Percentiles rank a stretch among this genome's conserved stretches.
These are phyloP conservation scores for Nigrograna mackinnonii DNA, from an alignment of 2,329 filamentous ascomycete species.

Conservation along the genomic window DNA sequence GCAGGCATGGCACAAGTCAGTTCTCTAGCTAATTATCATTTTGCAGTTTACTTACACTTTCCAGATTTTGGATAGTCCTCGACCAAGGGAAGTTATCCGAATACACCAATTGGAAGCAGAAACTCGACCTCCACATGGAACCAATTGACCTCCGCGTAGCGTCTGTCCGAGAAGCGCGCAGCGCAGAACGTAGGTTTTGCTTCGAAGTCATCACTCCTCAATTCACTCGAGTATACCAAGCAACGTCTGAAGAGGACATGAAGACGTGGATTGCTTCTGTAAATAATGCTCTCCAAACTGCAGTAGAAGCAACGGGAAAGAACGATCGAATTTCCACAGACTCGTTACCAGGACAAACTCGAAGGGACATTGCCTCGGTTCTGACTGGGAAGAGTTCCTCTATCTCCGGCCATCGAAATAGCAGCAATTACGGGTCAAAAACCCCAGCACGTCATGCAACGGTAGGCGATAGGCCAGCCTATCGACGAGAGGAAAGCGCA, in stretches of 20 bases:
- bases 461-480: slow-evolving; percentile 82
- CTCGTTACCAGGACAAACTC: slow-evolving; percentile 60
- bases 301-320: slow-evolving; percentile 78
- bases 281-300: slow-evolving; percentile 96
- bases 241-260: slow-evolving; percentile 97
- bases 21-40: slow-evolving; percentile 23
- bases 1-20: slow-evolving; percentile 97
- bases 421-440: slow-evolving; percentile 51
- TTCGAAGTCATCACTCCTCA: slow-evolving; percentile 98
- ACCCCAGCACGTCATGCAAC: slow-evolving; percentile 83
- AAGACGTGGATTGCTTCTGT: slow-evolving; percentile 94
- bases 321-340: slow-evolving; percentile 52
- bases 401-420: slow-evolving; percentile 61
- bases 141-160: slow-evolving; percentile 97
- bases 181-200: slow-evolving; percentile 92
- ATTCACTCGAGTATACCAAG: slow-evolving; percentile 95
- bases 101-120: slow-evolving; percentile 99
- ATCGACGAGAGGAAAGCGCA: slow-evolving; percentile 70
- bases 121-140: slow-evolving; percentile 94
- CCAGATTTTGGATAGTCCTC: slow-evolving; percentile 95
- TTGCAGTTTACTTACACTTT: slow-evolving; percentile 26
- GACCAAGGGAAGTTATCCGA: slow-evolving; percentile 96
- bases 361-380: slow-evolving; percentile 88
- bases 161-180: slow-evolving; percentile 92
- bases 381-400: slow-evolving; percentile 90